A percentile compares a stretch with the other conserved stretches of the same genome.
phyloP scores from a whole-genome alignment of 192 early-diverging fungal genomes.

The Coemansia sp. region DNA sequence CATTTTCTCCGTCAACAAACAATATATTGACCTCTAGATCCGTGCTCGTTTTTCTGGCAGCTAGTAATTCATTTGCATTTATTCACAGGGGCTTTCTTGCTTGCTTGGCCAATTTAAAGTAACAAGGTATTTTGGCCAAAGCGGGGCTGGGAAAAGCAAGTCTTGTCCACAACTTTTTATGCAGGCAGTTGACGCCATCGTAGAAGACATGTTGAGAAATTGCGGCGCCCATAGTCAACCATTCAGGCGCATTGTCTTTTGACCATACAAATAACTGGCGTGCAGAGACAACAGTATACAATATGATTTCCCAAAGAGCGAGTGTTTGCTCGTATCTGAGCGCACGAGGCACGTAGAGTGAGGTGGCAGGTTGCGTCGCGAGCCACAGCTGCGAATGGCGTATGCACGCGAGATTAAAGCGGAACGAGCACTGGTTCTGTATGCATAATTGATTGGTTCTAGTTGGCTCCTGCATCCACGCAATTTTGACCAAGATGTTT shows the following conservation, averaged over 20 bases:
- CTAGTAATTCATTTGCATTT: background rate
- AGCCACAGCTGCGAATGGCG: background rate
- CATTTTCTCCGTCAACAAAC: background rate
- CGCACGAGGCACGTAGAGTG: background rate
- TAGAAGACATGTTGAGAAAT: background rate
- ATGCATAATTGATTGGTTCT: background rate
- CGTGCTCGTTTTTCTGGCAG: background rate
- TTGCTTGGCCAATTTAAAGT: background rate
- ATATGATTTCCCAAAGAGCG: background rate
- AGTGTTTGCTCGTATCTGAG: background rate
- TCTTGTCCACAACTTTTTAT: background rate
- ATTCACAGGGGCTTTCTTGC: background rate
- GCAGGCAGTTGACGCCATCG: background rate
- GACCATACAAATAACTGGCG: background rate
- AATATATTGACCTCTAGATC: background rate
- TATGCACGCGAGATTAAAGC: slow-evolving; percentile 3
- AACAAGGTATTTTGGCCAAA: background rate
- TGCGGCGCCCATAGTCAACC: slow-evolving; percentile 6
- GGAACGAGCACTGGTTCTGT: background rate
- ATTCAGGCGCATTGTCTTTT: background rate
- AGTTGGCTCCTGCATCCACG: background rate
- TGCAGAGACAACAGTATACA: slow-evolving; percentile 2
- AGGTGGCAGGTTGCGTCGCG: background rate
- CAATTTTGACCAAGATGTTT: background rate
- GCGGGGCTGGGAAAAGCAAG: background rate